Percentiles rank a stretch among this genome's conserved stretches.
phyloP scores from a whole-genome alignment of 208 protist genomes.

The Tritrichomonas musculus region DNA sequence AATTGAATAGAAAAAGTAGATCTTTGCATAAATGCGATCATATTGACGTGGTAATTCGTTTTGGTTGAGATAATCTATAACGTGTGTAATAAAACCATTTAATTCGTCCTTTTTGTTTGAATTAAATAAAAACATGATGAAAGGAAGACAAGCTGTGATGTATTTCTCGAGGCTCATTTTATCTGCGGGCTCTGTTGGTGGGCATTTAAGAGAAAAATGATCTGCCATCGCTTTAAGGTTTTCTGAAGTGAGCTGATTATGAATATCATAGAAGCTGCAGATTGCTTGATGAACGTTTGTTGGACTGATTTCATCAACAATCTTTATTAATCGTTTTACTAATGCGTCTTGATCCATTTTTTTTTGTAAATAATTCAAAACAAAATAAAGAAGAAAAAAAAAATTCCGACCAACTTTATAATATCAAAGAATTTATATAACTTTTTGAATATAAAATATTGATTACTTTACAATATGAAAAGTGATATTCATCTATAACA shows the following conservation, averaged over 20 bases:
- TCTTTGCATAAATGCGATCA: background rate
- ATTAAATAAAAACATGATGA: slow-evolving; percentile 3
- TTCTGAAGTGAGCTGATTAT: background rate
- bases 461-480: too few species aligned
- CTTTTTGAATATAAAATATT: too few species aligned
- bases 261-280: slow-evolving; percentile 11
- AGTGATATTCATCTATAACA: too few species aligned
- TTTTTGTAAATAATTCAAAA: background rate
- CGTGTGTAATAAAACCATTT: background rate
- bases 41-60: background rate
- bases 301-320: slow-evolving; percentile 16
- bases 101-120: background rate
- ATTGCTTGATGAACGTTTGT: slow-evolving; percentile 27
- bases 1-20: slow-evolving; percentile 21
- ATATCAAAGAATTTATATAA: too few species aligned
- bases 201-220: background rate
- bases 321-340: background rate
- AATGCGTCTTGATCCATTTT: background rate
- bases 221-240: background rate
- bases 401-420: too few species aligned
- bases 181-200: background rate
- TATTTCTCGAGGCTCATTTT: background rate
- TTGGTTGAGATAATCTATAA: background rate
- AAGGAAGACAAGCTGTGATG: background rate
- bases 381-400: background rate